Base-by-base conservation (phyloP, 2,329 filamentous ascomycete species). In the Trichoderma brevicompactum region DNA sequence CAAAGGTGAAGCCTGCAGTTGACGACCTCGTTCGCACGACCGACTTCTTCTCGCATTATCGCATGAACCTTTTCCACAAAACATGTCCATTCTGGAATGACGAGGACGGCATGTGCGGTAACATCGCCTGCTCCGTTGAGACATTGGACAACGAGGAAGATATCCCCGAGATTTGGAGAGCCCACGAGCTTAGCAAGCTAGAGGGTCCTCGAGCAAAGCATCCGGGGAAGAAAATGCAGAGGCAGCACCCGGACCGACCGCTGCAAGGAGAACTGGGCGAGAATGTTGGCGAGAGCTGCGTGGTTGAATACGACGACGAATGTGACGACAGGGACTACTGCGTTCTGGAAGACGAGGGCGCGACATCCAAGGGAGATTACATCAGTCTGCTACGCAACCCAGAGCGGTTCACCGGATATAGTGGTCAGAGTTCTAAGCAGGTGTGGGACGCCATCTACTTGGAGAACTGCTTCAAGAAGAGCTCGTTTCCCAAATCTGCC, bases 31-130 rank as follows among this genome's bases (percentile, higher is more conserved):
- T 92, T 0, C 87, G 87, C 71, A 88, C 91, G 61, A 96, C 94
- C 77, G 95, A 99, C 79, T 99, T 97, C 85, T 99, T 99, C 80
- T 94, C 94, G 61, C 93, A 98, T 79, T 99, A 98, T 81, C 90
- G 95, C 65, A 82, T 99, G 52, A 98, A 97, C 76, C 85, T 99
- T 19, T 99, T 92, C 79, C 91, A 96, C 78, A 97, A 95, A 78
- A 88, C 87, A 79, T 99, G 95, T 74, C 95, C 95, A 0, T 99
- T 98, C 77, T 99, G 95, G 94, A 87, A 89, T 74, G 95, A 99
- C 77, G 89, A 93, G 68, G 90, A 91, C 78, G 92, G 92, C 77
- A 92, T 97, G 85, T 99, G 95, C 78, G 95, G 94, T 69, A 99
- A 99, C 79, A 93, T 96, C 71, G 95, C 94, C 19, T 99, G 95